Evolutionary conservation across 495 filamentous ascomycete genomes (phyloP), one percentile per base, ranked within the genome.

Genomic region (Lasiosphaeriaceae sp.): DNA sequence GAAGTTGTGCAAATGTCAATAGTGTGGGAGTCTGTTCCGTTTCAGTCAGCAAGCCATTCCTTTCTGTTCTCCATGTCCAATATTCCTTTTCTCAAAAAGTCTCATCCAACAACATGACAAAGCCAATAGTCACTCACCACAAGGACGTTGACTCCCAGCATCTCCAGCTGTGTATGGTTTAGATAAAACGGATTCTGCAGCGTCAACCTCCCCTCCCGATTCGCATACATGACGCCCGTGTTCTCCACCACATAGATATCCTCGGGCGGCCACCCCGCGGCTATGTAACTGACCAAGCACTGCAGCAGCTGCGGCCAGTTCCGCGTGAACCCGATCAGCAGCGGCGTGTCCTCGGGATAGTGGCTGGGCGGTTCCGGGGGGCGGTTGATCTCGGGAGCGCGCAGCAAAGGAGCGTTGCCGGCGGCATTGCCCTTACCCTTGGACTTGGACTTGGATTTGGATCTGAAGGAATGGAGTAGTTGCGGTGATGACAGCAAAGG

Each of bases 161-260:
- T 70, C 0, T 51, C 65, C 1, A 86, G 67, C 43, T 79, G 77
- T 0, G 77, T 75, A 55, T 84, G 75, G 60, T 85, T 81, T 8
- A 86, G 67, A 57, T 78, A 86, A 62, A 86, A 86, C 0, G 83
- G 83, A 54, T 86, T 86, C 47, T 86, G 80, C 0, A 82, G 62
- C 0, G 77, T 77, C 19, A 86, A 68, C 21, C 68, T 63, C 0
- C 69, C 69, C 9, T 75, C 61, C 35, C 62, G 55, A 56, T 86
- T 86, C 1, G 77, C 69, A 50, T 75, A 63, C 75, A 86, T 83
- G 9, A 76, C 75, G 1, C 83, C 83, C 9, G 82, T 86, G 64
- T 86, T 86, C 57, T 86, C 83, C 20, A 86, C 71, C 6, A 86
- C 75, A 52, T 79, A 79, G 55, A 86, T 85, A 54, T 85, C 80